Evolutionary conservation across 306 rosid genomes (phyloP), one percentile per base, ranked within the genome.

Genomic region (Begonia loranthoides): DNA sequence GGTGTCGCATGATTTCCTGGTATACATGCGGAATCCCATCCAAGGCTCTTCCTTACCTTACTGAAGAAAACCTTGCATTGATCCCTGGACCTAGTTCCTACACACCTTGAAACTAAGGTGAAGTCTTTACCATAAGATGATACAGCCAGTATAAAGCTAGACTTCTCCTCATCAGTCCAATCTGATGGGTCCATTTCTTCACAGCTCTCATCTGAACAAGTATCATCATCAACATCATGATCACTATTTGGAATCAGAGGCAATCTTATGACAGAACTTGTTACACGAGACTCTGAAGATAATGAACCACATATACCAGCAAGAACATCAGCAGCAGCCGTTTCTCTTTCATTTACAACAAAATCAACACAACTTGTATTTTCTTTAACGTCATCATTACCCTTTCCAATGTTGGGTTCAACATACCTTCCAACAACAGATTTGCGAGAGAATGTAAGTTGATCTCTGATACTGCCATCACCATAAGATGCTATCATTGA

Each of bases 31-130:
- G 70, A 60, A 75, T 92, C 84, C 58, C 87, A 68, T n/a, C 89
- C 93, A 70, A 92, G 93, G 62, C 93, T 77, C 57, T 81, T 92
- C 46, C 87, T 75, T 52, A 87, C 94, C 81, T 92, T 92, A 63
- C 99, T 92, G 60, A 83, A 92, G 66, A 87, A 92, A 50, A 81
- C 81, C 66, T 81, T 92, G 78, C 99, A 92, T 67, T 92, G 94
- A 50, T 83, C 87, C 60, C 66, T 66, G 38, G 94, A 80, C 64
- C 73, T 87, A 5, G 99, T 76, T 54, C 81, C 54, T n/a, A 92
- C 74, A 50, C 82, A 73, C 9, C 70, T 70, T 10, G 99, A 74
- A 59, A 92, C 75, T 76, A 65, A 79, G 0, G 55, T 46, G 51
- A 92, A 92, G 63, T 86, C 96, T 63, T 71, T 80, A 19, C 96